phyloP scores from a whole-genome alignment of 2,329 filamentous ascomycete species.

The Cercospora sesami region DNA sequence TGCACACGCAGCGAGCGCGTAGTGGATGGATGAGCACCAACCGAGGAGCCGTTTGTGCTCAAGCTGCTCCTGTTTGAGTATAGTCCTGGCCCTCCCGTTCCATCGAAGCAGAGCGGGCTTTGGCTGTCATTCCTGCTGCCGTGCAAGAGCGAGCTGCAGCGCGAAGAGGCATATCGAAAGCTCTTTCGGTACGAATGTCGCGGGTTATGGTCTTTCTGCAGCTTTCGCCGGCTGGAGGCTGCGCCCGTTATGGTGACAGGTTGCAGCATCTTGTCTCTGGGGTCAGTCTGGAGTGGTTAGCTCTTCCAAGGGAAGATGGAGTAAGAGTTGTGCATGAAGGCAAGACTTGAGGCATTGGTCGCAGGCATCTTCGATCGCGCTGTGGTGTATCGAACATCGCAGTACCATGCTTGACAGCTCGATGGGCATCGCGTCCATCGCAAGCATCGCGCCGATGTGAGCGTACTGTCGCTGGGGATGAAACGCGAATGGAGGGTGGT shows the following conservation, averaged over 20 bases:
- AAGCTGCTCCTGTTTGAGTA: constrained; percentile 9
- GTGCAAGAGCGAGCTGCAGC: not conserved
- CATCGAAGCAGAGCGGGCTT: not conserved
- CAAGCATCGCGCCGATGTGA: not conserved
- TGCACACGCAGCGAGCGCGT: constrained; percentile 21
- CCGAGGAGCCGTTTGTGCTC: constrained; percentile 1
- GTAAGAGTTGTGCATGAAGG: not conserved
- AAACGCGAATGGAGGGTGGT: not conserved
- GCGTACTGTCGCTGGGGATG: not conserved
- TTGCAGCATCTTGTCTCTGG: not conserved
- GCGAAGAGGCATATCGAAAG: not conserved
- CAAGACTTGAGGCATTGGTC: not conserved
- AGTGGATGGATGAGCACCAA: constrained; percentile 2
- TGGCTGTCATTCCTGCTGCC: not conserved
- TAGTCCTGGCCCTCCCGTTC: not conserved
- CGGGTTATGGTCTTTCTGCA: constrained; percentile 1
- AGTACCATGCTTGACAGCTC: not conserved
- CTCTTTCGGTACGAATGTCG: not conserved
- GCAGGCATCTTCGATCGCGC: not conserved
- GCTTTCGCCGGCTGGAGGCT: not conserved
- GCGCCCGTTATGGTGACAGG: constrained; percentile 2
- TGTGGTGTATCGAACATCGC: not conserved
- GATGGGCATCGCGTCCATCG: not conserved
- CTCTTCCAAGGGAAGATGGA: not conserved
- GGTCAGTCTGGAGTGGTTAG: not conserved